Percentiles rank a stretch among this genome's conserved stretches.
Evolutionary conservation across 495 filamentous ascomycete genomes (phyloP).

Genomic region (Podospora sp.): DNA sequence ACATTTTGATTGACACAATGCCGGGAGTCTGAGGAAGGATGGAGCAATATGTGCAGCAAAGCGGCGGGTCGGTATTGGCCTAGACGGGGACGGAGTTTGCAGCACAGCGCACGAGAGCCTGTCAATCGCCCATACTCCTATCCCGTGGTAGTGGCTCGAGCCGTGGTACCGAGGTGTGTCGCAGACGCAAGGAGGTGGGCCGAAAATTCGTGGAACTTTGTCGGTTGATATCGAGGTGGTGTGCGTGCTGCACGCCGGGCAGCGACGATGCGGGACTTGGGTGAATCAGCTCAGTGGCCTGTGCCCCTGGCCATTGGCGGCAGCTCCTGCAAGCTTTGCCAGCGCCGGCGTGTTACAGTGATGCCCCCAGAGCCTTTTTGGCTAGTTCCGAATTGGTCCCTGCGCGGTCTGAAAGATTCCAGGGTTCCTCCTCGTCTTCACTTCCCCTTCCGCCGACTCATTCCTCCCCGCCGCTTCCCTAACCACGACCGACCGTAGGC

Average conservation of each 20-base stretch:
- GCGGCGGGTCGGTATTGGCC: slow-evolving; percentile 2
- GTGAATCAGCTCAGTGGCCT: not conserved
- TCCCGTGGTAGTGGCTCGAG: not conserved
- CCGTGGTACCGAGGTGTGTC: slow-evolving; percentile 3
- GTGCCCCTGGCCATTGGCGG: slow-evolving; percentile 4
- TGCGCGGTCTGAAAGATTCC: not conserved
- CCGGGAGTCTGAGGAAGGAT: slow-evolving; percentile 1
- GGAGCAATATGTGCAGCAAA: not conserved
- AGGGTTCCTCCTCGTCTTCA: slow-evolving; percentile 11
- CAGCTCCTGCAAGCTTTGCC: not conserved
- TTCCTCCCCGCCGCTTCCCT: slow-evolving; percentile 11
- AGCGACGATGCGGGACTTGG: not conserved
- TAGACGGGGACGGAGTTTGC: not conserved
- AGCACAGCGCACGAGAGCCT: not conserved
- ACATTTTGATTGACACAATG: not conserved
- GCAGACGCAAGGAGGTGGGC: slow-evolving; percentile 34
- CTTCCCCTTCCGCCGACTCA: not conserved
- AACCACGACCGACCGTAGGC: not conserved
- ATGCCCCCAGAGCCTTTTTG: not conserved
- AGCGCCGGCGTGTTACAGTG: not conserved
- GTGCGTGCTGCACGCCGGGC: not conserved
- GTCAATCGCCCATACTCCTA: slow-evolving; percentile 3
- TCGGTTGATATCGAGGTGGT: slow-evolving; percentile 3
- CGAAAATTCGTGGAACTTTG: slow-evolving; percentile 34
- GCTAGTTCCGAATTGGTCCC: slow-evolving; percentile 5